Percentiles rank a stretch among this genome's conserved stretches.
Conservation (phyloP, 345 rosid genomes). For the Pseudoturritis turrita region DNA sequence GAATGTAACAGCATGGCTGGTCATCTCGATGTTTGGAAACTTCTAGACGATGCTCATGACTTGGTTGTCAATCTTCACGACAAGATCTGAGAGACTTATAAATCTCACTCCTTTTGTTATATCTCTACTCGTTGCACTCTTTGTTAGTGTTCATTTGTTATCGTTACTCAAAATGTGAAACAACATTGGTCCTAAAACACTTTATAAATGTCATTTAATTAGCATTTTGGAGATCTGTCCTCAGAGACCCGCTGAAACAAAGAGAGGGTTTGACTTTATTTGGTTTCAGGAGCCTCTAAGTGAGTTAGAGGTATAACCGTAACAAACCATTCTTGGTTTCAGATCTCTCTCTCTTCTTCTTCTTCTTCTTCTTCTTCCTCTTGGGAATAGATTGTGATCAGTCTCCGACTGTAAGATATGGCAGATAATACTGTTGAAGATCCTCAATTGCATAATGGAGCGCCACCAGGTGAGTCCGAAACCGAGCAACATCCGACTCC, state of each 20-base stretch:
- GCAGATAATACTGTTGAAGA: constrained; percentile 40
- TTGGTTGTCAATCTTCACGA: constrained; percentile 75
- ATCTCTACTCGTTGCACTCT: neutral
- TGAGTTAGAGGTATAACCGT: neutral
- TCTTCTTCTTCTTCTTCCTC: neutral
- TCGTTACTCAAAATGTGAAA: constrained; percentile 12
- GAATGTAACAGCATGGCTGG: constrained; percentile 97
- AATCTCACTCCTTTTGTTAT: neutral
- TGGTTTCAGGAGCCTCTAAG: neutral
- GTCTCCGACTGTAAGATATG: constrained; percentile 31
- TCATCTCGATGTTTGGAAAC: constrained; percentile 90
- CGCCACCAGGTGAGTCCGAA: neutral
- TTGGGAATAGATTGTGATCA: neutral
- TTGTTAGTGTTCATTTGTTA: neutral
- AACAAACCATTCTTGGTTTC: neutral
- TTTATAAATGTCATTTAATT: neutral
- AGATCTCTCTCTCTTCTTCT: constrained; percentile 27
- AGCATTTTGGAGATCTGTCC: no score
- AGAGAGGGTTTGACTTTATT: constrained; percentile 6
- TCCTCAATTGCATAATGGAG: constrained; percentile 44
- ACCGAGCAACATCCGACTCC: constrained; percentile 21
- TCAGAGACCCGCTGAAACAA: neutral
- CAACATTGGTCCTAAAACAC: neutral
- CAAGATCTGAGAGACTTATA: constrained; percentile 46
- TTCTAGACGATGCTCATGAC: constrained; percentile 93